Evolutionary conservation across 345 rosid genomes (phyloP), one percentile per base, ranked within the genome.

Genomic region (Abelmoschus esculentus): DNA sequence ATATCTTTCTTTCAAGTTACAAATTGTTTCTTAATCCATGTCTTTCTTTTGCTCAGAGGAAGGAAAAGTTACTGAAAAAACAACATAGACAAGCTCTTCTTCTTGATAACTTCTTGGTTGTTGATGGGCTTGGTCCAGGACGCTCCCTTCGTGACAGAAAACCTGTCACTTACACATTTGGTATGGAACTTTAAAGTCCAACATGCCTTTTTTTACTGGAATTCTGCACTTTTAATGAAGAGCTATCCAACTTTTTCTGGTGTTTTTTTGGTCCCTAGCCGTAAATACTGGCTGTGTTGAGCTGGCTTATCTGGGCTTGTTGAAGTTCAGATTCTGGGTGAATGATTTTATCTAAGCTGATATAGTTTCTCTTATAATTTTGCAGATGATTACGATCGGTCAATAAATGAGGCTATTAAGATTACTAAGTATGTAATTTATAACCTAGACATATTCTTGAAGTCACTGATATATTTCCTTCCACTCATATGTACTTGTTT

Each of bases 381-480:
- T 83, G 90, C 95, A 96, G 99, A 96, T 87, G 99, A 90, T 82
- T 96, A 89, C 81, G 99, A 96, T 72, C 89, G 89, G 74, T 92
- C 99, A 34, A 96, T 96, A 83, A 96, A 84, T 49, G 99, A 96
- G 83, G 99, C 99, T 72, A 90, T 96, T 81, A 90, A 92, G 80
- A 84, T 87, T 83, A 90, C 97, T 68, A 92, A 90, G 98, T 96
- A 89, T 17, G 86, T 40, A 57, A 28, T 57, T 28, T 61, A 26
- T 72, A 53, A 18, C 55, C 28, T 38, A 15, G 56, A 6, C 26
- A 42, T 69, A 3, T 13, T 61, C 26, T 32, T 11, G 31, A n/a
- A 12, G 12, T 11, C 50, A 34, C 40, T 4, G 22, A 36, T 38
- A 62, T 62, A 11, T 62, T 62, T 62, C 66, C 66, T 62, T 38